Evolutionary conservation across 176 grass and related monocot genomes (phyloP).

Genomic region (Oryza australiensis): DNA sequence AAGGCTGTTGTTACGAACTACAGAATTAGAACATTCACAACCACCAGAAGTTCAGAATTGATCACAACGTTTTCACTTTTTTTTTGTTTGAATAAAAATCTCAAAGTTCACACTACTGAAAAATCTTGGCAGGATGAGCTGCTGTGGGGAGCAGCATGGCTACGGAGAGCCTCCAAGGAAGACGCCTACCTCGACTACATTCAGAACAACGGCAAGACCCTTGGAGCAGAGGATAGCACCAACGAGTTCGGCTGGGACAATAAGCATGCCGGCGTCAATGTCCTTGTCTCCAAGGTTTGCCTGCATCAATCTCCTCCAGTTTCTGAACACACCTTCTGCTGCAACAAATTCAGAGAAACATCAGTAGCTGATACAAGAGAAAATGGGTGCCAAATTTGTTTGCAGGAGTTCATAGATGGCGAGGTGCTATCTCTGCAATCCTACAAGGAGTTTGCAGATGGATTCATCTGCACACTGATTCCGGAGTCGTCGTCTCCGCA

Average conservation of each 20-base stretch:
- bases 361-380: neutral
- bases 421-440: conserved; percentile 62
- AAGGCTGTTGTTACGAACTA: neutral
- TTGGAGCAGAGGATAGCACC: conserved; percentile 80
- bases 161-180: conserved; percentile 68
- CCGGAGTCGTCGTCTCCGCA: conserved; percentile 83
- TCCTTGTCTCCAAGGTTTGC: conserved; percentile 78
- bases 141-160: conserved; percentile 95
- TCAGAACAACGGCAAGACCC: conserved; percentile 86
- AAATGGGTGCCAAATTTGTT: neutral
- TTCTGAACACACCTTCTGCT: neutral
- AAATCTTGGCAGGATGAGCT: conserved; percentile 70
- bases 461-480: conserved; percentile 89
- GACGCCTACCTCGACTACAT: conserved; percentile 79
- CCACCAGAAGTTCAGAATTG: neutral
- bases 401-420: conserved; percentile 90
- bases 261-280: conserved; percentile 94
- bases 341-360: neutral
- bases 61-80: neutral
- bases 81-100: neutral
- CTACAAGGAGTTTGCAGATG: conserved; percentile 82
- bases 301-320: neutral
- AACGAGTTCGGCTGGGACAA: conserved; percentile 98
- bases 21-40: neutral
- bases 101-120: neutral